Evolutionary conservation across 805 yeast species (phyloP), one percentile per base, ranked within the genome.

Genomic region (Candida odintsovae): DNA sequence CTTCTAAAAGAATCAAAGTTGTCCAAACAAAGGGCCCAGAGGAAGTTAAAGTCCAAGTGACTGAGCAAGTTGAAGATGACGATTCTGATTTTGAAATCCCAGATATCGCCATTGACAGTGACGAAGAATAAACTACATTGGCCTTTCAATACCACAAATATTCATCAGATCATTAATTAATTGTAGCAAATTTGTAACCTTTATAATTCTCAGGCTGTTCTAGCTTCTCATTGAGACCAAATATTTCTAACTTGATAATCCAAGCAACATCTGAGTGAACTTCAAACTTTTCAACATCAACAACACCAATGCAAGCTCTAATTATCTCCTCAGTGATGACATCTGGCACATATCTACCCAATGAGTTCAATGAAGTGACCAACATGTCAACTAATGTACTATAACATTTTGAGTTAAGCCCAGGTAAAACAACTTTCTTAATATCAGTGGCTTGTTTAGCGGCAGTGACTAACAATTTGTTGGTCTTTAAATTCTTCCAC

Each of bases 61-160:
- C 46, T 3, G 54, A 57, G 6, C 50, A 45, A 15, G 55, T 48
- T 5, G 65, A 47, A 4, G 65, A 61, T 21, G 68, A 61, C 23
- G 68, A 62, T 16, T 69, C 75, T 18, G 82, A 77, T 51, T 72
- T 76, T 40, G 82, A 76, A 50, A 74, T 77, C 45, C 83, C 83
- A 7, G 65, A 61, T 15, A 65, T 72, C 44, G 70, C 55, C 10
- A 50, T 72, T 8, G 73, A 69, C 39, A 58, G 72, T 41, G 77
- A 64, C 26, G 76, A 70, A 42, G 77, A 73, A 22, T 38, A 37
- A 15, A 7, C 12, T 16, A 6, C 9, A 25, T 16, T 18, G 19
- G 5, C 19, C 8, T 12, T 18, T 36, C 12, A 20, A 23, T 22
- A 26, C 12, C 11, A 28, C 13, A 28, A 12, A 25, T 8, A n/a